A percentile compares a stretch with the other conserved stretches of the same genome.
Evolutionary conservation across 169 alveolate genomes (phyloP).

Genomic region (Plasmodium berghei): DNA sequence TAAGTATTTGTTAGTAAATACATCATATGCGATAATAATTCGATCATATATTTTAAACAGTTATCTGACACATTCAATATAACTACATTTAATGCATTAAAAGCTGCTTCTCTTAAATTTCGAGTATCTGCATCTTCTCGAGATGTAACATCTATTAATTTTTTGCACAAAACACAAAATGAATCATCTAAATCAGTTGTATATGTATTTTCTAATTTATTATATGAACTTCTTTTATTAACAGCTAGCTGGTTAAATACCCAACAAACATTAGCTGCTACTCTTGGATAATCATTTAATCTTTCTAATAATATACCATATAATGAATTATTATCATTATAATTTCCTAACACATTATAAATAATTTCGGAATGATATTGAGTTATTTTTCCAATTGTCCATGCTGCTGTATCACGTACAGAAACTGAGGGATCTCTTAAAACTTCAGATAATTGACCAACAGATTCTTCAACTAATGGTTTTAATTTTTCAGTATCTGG

Average conservation of each 20-base stretch:
- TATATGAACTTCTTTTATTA: slow-evolving; percentile 53
- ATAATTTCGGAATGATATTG: slow-evolving; percentile 90
- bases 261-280: slow-evolving; percentile 87
- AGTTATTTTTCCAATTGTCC: slow-evolving; percentile 94
- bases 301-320: slow-evolving; percentile 83
- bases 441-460: slow-evolving; percentile 88
- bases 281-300: slow-evolving; percentile 84
- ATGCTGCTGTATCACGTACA: slow-evolving; percentile 95
- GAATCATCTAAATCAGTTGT: slow-evolving; percentile 78
- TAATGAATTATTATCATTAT: slow-evolving; percentile 79
- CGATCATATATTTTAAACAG: slow-evolving; percentile 80
- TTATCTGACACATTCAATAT: slow-evolving; percentile 80
- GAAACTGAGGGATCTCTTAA: slow-evolving; percentile 92
- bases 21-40: slow-evolving; percentile 80
- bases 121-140: slow-evolving; percentile 84
- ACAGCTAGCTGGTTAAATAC: slow-evolving; percentile 84
- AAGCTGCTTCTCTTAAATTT: slow-evolving; percentile 82
- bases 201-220: slow-evolving; percentile 53
- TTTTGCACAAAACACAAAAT: slow-evolving; percentile 83
- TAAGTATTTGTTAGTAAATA: slow-evolving; percentile 76
- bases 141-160: slow-evolving; percentile 79
- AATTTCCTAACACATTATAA: slow-evolving; percentile 85
- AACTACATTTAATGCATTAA: slow-evolving; percentile 80
- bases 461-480: slow-evolving; percentile 89
- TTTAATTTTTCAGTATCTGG: slow-evolving; percentile 91